These are phyloP conservation scores for Hawksworthiomyces lignivorus DNA, from an alignment of 2,329 filamentous ascomycete genomes.

Conservation along the genomic window DNA sequence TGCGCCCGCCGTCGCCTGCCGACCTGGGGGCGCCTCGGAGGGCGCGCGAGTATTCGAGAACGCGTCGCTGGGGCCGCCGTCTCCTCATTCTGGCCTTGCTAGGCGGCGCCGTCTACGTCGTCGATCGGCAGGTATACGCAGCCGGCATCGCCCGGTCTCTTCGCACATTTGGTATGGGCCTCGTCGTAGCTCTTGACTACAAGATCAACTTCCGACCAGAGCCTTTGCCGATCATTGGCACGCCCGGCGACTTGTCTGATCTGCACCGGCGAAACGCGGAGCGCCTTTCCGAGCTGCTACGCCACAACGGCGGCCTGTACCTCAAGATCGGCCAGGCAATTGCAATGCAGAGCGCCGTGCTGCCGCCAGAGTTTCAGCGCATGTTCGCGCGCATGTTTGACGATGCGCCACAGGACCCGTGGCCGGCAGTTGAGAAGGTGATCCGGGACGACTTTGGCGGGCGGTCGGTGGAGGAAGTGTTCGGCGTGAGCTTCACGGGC, in stretches of 20 bases:
- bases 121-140: constrained; percentile 71
- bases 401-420: constrained; percentile 87
- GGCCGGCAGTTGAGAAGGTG: constrained; percentile 77
- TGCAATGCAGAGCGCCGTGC: constrained; percentile 91
- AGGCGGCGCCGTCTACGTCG: constrained; percentile 54
- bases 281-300: constrained; percentile 71
- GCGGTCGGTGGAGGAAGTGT: constrained; percentile 78
- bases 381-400: constrained; percentile 98
- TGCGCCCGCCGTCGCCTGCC: constrained; percentile 69
- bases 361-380: constrained; percentile 89
- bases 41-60: constrained; percentile 63
- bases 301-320: constrained; percentile 85
- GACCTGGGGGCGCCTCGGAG: constrained; percentile 66
- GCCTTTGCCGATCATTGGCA: constrained; percentile 44
- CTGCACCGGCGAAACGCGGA: constrained; percentile 80
- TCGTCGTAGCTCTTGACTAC: constrained; percentile 83
- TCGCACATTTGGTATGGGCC: constrained; percentile 71
- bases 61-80: constrained; percentile 70
- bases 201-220: constrained; percentile 89
- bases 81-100: constrained; percentile 54
- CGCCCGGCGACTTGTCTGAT: constrained; percentile 58
- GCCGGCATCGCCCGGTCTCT: constrained; percentile 69
- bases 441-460: constrained; percentile 84
- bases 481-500: constrained; percentile 75
- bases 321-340: constrained; percentile 98